Base-by-base conservation (phyloP, 2,329 filamentous ascomycete species). In the Talaromyces funiculosus region DNA sequence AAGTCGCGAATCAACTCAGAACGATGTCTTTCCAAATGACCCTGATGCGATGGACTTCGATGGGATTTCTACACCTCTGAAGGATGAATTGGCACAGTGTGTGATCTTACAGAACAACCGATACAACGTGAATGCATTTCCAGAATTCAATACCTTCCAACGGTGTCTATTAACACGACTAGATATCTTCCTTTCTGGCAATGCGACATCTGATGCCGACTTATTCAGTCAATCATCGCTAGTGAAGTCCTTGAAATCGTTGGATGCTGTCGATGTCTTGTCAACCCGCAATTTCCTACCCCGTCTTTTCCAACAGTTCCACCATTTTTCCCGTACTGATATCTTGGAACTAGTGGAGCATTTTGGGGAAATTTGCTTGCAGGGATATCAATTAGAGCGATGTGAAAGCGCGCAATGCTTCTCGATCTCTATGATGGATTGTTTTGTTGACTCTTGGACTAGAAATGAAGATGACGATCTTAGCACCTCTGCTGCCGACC, bases 351-450 rank as follows among this genome's bases (percentile, higher is more conserved):
- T 85, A 5, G 69, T 85, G 12, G 76, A 78, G 56, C 71, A 77
- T 62, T 67, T 83, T 38, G 81, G 75, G 20, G 76, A 81, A 57
- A 73, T 74, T 31, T 76, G 82, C 43, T 70, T 86, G 3, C 72
- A 75, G 53, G 77, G 80, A 3, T 83, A 85, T 61, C 81, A 84
- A 29, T 88, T 88, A 67, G 85, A 87, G 61, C 85, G 86, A 64
- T 93, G 88, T 63, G 92, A 97, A 74, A 84, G 87, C 20, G 85
- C 89, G 3, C 77, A 91, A 53, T 82, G 82, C 47, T 78, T 86
- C 18, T 88, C 86, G 64, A 80, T 96, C 24, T 84, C 88, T 51
- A 76, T 90, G 59, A 82, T 96, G 71, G 77, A 83, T 56, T 84
- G 82, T 37, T 81, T 90, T 56, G 82, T 85, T 40, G 73, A 77